phyloP scores from a whole-genome alignment of 768 basidiomycete genomes.

The Lactifluus volemus region DNA sequence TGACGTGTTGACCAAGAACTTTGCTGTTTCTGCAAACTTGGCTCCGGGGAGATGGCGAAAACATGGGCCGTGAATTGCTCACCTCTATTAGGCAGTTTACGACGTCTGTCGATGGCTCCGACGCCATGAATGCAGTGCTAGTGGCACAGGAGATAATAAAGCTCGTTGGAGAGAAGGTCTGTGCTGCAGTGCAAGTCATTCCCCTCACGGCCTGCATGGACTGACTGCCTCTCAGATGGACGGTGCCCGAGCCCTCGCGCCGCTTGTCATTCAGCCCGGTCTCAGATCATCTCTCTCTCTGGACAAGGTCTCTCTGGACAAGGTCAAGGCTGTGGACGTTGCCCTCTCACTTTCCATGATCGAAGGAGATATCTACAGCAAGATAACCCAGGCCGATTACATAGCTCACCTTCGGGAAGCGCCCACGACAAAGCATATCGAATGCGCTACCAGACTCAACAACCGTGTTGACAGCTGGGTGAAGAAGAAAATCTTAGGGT shows the following conservation, averaged over 20 bases:
- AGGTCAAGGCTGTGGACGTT: conserved; percentile 33
- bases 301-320: conserved; percentile 18
- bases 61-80: conserved; percentile 24
- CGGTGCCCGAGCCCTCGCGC: background rate
- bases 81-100: conserved; percentile 16
- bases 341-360: conserved; percentile 37
- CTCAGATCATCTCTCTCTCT: background rate
- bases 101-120: conserved; percentile 1
- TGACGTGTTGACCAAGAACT: conserved; percentile 3
- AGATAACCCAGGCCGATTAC: conserved; percentile 35
- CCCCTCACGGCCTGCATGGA: background rate
- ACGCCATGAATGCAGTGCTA: background rate
- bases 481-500: conserved; percentile 17
- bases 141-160: background rate
- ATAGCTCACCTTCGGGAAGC: conserved; percentile 31
- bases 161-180: conserved; percentile 10
- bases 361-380: conserved; percentile 35
- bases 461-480: conserved; percentile 29
- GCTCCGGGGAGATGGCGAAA: conserved; percentile 1
- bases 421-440: conserved; percentile 26
- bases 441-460: conserved; percentile 29
- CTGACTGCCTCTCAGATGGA: conserved; percentile 2
- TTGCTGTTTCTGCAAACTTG: conserved; percentile 9
- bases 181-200: background rate
- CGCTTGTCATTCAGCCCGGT: background rate